Evolutionary conservation across 1,284 basidiomycete species (phyloP), one percentile per base, ranked within the genome.

Genomic region (Trametes sp.): DNA sequence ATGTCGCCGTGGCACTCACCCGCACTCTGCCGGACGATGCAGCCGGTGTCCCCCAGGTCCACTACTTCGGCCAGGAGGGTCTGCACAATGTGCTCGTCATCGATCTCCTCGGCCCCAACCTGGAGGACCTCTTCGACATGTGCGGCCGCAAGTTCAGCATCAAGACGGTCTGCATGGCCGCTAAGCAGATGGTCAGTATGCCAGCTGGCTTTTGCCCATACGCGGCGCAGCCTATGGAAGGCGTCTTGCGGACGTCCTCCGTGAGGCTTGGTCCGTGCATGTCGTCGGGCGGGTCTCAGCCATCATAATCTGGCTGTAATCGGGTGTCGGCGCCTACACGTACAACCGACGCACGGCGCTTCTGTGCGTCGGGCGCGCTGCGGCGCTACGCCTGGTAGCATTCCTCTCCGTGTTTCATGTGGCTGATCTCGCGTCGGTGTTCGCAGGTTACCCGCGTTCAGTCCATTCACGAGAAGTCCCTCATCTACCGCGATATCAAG

Each of bases 401-500:
- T 26, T 29, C 16, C 29, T 14, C 10, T 45, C 6, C 11, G n/a
- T 23, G 54, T 26, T 46, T 44, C 64, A 31, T 21, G 26, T 45
- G 14, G 36, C 55, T 63, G 38, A 65, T 54, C 10, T 2, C 28
- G n/a, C 33, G 29, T 41, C 6, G 24, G 14, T 26, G 7, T 21
- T 13, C 26, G 10, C 74, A 97, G 95, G 93, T 99, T 74, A 93
- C 96, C 49, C 94, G 98, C 66, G 94, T 98, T 54, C 96, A 99
- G 80, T 92, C 96, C 70, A 93, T 98, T 67, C 97, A 99, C 80
- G 97, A 98, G 72, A 96, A 98, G 80, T 98, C 96, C 72, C 90
- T 98, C 77, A 98, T 99, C 72, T 98, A 98, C 82, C 95, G 97
- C 68, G 98, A 98, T 77, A 98, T 98, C 83, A 98, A 98, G 77